A percentile compares a stretch with the other conserved stretches of the same genome.
Evolutionary conservation across 371 early-diverging fungal genomes (phyloP).

Genomic region (Saksenaea vasiformis): DNA sequence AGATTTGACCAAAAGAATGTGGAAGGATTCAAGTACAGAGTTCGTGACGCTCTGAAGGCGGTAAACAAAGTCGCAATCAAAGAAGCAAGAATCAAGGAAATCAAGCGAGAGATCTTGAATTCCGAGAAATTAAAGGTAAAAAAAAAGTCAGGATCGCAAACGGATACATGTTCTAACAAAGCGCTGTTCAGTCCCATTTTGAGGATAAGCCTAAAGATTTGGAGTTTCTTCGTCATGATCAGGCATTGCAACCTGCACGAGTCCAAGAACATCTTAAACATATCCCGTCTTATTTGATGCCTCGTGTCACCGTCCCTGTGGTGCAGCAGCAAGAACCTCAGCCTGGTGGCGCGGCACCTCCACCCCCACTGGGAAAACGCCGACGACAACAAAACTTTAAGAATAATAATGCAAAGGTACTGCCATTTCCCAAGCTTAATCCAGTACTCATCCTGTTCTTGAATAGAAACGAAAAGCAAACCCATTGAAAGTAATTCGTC

Average conservation of each 20-base stretch:
- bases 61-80: slow-evolving; percentile 79
- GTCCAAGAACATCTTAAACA: slow-evolving; percentile 89
- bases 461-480: slow-evolving; percentile 56
- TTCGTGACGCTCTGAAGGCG: slow-evolving; percentile 82
- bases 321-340: slow-evolving; percentile 28
- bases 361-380: neutral
- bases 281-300: slow-evolving; percentile 90
- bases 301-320: slow-evolving; percentile 56
- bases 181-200: slow-evolving; percentile 75
- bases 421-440: neutral
- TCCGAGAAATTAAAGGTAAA: slow-evolving; percentile 86
- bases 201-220: slow-evolving; percentile 95
- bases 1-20: slow-evolving; percentile 88
- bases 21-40: slow-evolving; percentile 90
- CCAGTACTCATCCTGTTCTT: neutral
- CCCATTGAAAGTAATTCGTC: slow-evolving; percentile 54
- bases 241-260: slow-evolving; percentile 77
- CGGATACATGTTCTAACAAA: neutral
- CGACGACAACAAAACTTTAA: slow-evolving; percentile 12
- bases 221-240: slow-evolving; percentile 91
- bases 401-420: neutral
- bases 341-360: neutral
- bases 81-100: slow-evolving; percentile 91
- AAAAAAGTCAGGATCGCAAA: neutral
- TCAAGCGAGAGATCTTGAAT: slow-evolving; percentile 91